Conservation (phyloP, 108 stramenopile genomes). For the Skeletonema grethae region DNA sequence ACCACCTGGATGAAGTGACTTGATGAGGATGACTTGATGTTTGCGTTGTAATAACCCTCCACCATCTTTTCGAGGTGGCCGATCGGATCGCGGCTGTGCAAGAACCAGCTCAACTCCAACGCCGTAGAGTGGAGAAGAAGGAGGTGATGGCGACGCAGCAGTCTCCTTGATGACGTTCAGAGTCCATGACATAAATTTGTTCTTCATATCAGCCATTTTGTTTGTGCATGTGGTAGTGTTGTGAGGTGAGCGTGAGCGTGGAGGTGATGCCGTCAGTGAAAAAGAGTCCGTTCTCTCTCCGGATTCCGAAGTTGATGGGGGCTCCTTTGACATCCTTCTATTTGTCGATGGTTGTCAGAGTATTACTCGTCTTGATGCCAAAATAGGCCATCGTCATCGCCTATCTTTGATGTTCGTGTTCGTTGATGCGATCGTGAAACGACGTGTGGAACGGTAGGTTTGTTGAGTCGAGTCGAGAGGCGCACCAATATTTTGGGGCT, state of each 20-base stretch:
- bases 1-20: slow-evolving; percentile 61
- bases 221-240: background rate
- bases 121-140: background rate
- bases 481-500: too few relatives aligned
- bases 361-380: background rate
- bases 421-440: too few relatives aligned
- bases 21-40: slow-evolving; percentile 9
- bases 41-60: background rate
- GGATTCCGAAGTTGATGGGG: background rate
- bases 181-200: slow-evolving; percentile 34
- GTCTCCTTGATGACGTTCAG: slow-evolving; percentile 33
- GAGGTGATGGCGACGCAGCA: background rate
- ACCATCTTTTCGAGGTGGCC: background rate
- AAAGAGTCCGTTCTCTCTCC: background rate
- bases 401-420: too few relatives aligned
- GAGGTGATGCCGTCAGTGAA: background rate
- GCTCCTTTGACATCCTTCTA: background rate
- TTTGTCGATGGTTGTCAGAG: background rate
- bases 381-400: background rate
- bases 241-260: background rate
- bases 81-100: slow-evolving; percentile 8
- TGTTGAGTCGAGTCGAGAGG: too few relatives aligned
- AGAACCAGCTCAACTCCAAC: slow-evolving; percentile 16
- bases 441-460: too few relatives aligned
- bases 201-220: slow-evolving; percentile 1